These are phyloP conservation scores for Millerozyma miso DNA, from an alignment of 805 yeast species.

Conservation along the genomic window DNA sequence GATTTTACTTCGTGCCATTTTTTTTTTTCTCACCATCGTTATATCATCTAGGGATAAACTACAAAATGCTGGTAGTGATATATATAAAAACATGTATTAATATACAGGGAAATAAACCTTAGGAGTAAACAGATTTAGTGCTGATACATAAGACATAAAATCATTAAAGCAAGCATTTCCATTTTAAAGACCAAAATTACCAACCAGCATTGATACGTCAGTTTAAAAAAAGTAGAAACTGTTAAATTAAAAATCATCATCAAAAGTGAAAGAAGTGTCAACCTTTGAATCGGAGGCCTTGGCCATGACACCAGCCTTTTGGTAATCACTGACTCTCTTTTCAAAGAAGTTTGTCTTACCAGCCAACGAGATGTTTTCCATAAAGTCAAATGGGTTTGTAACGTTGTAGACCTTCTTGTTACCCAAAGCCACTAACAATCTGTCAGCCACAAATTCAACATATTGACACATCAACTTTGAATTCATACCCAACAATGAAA, in stretches of 20 bases:
- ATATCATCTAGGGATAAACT: not conserved
- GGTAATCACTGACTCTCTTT: slow-evolving; percentile 98
- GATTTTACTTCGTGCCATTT: not conserved
- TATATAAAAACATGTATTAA: not conserved
- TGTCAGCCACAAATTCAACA: slow-evolving; percentile 96
- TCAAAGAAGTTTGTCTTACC: slow-evolving; percentile 99
- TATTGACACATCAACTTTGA: slow-evolving; percentile 91
- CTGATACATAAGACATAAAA: not conserved
- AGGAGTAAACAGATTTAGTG: not conserved
- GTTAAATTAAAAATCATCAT: slow-evolving; percentile 76
- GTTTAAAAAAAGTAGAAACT: not conserved
- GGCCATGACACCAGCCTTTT: slow-evolving; percentile 99
- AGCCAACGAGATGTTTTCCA: slow-evolving; percentile 97
- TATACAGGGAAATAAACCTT: not conserved
- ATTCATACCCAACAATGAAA: slow-evolving; percentile 92
- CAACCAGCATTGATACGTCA: not conserved
- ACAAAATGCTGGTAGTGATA: not conserved
- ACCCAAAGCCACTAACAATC: slow-evolving; percentile 87
- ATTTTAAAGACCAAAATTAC: not conserved
- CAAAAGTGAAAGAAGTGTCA: slow-evolving; percentile 68
- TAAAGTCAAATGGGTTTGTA: slow-evolving; percentile 93
- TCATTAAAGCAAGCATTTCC: not conserved
- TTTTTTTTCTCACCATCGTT: not conserved
- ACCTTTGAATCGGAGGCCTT: slow-evolving; percentile 46
- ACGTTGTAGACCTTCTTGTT: slow-evolving; percentile 84